Evolutionary conservation across 2,329 filamentous ascomycete species (phyloP), one percentile per base, ranked within the genome.

Genomic region (Rutstroemia sp.): DNA sequence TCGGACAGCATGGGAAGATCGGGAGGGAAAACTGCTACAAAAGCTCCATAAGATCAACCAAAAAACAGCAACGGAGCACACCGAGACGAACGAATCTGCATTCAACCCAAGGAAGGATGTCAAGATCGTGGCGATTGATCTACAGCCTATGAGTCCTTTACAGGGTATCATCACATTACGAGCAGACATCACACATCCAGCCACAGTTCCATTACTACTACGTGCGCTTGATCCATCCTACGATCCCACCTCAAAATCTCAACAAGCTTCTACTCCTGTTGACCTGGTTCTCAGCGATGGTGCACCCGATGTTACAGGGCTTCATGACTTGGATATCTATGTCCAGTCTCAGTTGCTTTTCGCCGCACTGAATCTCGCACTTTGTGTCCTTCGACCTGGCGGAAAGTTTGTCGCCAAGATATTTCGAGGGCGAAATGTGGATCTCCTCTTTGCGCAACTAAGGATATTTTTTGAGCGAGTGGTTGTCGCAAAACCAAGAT

Each of bases 351-450:
- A 97, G 73, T 80, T 99, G 8, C 85, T 99, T 50, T 96, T 95
- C 72, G 90, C 92, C 0, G 94, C 94, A 0, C 81, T 99, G 19
- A 96, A 96, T 70, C 82, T 99, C 2, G 91, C 94, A 0, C 82
- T 96, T 12, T 95, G 92, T 69, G 91, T 99, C 12, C 81, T 99
- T 21, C 88, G 88, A 58, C 92, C 92, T 0, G 94, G 94, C 45
- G 94, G 94, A 60, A 95, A 90, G 68, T 99, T 99, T 65, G 92
- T 99, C 7, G 94, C 94, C 58, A 99, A 99, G 76, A 96, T 99
- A 59, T 99, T 99, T 75, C 78, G 94, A 16, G 92, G 89, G 16
- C 86, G 91, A 64, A 94, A 97, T 67, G 92, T 97, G n/a, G 94
- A 97, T 68, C 77, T 97, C 23, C 81, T 99, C 8, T 97, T 94